Evolutionary conservation across 2,329 filamentous ascomycete genomes (phyloP).

Genomic region (Pyricularia pennisetigena): DNA sequence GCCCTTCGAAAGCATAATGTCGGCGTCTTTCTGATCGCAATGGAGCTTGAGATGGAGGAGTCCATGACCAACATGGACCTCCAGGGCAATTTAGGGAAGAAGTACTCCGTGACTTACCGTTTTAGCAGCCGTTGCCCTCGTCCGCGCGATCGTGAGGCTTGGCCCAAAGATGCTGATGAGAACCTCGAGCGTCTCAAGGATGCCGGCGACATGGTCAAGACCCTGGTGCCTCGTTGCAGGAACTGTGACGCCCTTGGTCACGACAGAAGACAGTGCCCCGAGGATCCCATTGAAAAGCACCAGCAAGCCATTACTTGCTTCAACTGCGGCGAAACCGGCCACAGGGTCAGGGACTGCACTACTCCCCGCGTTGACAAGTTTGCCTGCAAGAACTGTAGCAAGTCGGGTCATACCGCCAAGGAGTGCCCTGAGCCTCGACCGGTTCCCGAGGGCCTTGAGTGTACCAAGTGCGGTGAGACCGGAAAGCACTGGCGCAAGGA

Average conservation of each 20-base stretch:
- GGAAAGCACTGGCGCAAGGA: constrained; percentile 53
- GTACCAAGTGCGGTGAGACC: constrained; percentile 52
- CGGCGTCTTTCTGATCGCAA: constrained; percentile 50
- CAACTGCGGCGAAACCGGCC: constrained; percentile 55
- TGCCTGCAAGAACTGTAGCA: constrained; percentile 57
- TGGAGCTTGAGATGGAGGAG: constrained; percentile 37
- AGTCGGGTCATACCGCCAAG: constrained; percentile 38
- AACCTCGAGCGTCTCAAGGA: constrained; percentile 55
- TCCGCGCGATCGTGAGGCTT: constrained; percentile 47
- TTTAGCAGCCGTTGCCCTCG: constrained; percentile 47
- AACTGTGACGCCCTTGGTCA: constrained; percentile 61
- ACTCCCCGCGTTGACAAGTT: constrained; percentile 52
- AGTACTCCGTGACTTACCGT: constrained; percentile 54
- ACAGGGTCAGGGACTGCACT: constrained; percentile 60
- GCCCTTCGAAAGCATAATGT: constrained; percentile 45
- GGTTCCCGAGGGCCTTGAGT: constrained; percentile 53
- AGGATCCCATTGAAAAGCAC: constrained; percentile 40
- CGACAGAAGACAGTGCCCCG: constrained; percentile 44
- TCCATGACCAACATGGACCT: constrained; percentile 60
- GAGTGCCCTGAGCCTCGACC: constrained; percentile 47
- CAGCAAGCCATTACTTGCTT: constrained; percentile 44
- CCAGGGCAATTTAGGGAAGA: constrained; percentile 56
- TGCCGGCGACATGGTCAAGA: constrained; percentile 53
- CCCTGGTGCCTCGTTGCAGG: constrained; percentile 47
- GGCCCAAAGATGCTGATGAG: constrained; percentile 48